Evolutionary conservation across 306 rosid genomes (phyloP), one percentile per base, ranked within the genome.

Genomic region (Prunus armeniaca): DNA sequence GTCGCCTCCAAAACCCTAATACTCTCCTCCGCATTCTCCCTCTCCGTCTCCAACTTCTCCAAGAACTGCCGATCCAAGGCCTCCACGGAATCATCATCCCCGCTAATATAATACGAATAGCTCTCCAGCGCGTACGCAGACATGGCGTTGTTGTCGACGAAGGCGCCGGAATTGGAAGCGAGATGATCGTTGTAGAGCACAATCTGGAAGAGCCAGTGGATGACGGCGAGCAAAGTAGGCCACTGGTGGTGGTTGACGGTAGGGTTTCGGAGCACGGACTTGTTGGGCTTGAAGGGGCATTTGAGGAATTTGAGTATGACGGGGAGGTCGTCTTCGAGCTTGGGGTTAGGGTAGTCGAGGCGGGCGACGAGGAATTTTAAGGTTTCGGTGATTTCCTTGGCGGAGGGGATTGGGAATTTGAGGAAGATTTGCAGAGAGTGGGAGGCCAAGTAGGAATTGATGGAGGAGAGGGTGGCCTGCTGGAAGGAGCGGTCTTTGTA

Each of bases 201-300:
- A 65, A 89, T 43, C 79, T 95, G 97, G 32, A 92, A 89, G 38
- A 95, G 88, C 99, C 99, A 95, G 83, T 92, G 97, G 34, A 95
- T 89, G 14, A 95, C 84, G 1, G 97, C 95, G 28, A 95, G 93
- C 25, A 92, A 52, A 0, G 91, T 28, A 1, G 96, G 96, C 99
- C 99, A 95, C 32, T 91, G 97, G 80, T 95, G 99, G 58, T 97
- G 95, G 0, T 96, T 89, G 0, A 93, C 93, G 5, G 97, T 97
- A 5, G 92, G 79, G 30, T 87, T 91, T 10, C 77, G 77, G 55
- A 95, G 88, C 46, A 95, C 76, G 0, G 92, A 84, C 56, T 90
- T 95, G 75, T 88, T 92, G 73, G 89, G 72, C 49, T 92, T 95
- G 83, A 80, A 87, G 24, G 97, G 99, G 74, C 84, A 95, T 61